Evolutionary conservation across 1,139 yeast genomes (phyloP).

Genomic region (Candida smagusa): DNA sequence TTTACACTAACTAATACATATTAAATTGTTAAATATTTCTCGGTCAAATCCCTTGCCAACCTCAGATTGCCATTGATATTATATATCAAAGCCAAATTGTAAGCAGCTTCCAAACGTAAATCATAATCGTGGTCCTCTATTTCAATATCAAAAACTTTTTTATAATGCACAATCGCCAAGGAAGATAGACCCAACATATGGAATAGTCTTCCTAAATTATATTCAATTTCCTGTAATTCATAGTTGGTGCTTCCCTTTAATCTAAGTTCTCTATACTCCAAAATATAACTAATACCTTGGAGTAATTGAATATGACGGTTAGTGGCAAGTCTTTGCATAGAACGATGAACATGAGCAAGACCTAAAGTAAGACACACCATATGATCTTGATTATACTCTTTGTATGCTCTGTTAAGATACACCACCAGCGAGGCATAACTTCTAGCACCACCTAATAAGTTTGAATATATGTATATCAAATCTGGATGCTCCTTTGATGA

Average conservation of each 20-base stretch:
- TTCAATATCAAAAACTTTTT: conserved; percentile 51
- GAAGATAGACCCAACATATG: conserved; percentile 77
- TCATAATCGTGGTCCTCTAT: conserved; percentile 42
- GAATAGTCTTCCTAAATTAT: conserved; percentile 80
- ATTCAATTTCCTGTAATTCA: conserved; percentile 75
- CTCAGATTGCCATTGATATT: conserved; percentile 68
- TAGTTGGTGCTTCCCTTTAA: conserved; percentile 36
- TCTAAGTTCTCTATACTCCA: conserved; percentile 61
- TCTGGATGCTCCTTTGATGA: conserved; percentile 59
- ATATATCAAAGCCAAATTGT: conserved; percentile 74
- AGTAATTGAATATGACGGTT: conserved; percentile 84
- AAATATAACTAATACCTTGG: conserved; percentile 77
- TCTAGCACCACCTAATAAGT: conserved; percentile 75
- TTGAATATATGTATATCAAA: conserved; percentile 72
- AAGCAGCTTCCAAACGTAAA: conserved; percentile 76
- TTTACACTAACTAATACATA: background rate
- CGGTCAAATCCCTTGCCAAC: conserved; percentile 62
- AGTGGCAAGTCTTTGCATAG: conserved; percentile 84
- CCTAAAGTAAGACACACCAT: conserved; percentile 74
- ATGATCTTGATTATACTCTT: conserved; percentile 68
- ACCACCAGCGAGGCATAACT: conserved; percentile 79
- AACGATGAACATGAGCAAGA: conserved; percentile 80
- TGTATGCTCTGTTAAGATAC: conserved; percentile 61
- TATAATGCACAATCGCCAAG: conserved; percentile 70
- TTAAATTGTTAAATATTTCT: conserved; percentile 50